phyloP scores from a whole-genome alignment of 257 asterid species.

The Verbascum thapsus region DNA sequence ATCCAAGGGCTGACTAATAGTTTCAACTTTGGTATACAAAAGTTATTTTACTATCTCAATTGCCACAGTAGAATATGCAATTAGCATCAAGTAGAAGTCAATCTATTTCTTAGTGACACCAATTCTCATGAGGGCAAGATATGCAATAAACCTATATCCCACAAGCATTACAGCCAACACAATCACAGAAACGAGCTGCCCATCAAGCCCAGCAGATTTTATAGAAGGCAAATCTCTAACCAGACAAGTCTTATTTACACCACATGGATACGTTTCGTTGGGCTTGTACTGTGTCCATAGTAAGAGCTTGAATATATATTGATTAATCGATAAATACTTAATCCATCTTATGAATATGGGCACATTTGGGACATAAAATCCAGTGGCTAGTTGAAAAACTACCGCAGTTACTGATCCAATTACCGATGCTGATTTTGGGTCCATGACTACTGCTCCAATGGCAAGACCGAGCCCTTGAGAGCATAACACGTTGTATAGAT shows the following conservation, averaged over 20 bases:
- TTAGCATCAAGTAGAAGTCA: not conserved
- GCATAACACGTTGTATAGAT: slow-evolving; percentile 42
- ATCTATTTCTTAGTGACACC: slow-evolving; percentile 45
- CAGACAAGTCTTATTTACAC: slow-evolving; percentile 33
- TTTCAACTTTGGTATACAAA: too few relatives aligned
- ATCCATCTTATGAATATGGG: slow-evolving; percentile 55
- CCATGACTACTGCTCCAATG: slow-evolving; percentile 58
- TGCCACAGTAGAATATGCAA: not conserved
- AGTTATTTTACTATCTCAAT: not conserved
- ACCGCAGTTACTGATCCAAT: slow-evolving; percentile 48
- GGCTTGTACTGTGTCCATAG: slow-evolving; percentile 43
- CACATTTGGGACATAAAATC: slow-evolving; percentile 51
- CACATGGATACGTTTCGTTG: slow-evolving; percentile 49
- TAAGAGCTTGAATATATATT: slow-evolving; percentile 49
- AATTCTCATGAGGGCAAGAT: slow-evolving; percentile 54
- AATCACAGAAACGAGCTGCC: slow-evolving; percentile 28
- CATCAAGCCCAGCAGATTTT: slow-evolving; percentile 44
- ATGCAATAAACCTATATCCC: slow-evolving; percentile 52
- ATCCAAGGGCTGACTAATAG: too few relatives aligned
- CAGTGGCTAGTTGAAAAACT: slow-evolving; percentile 46
- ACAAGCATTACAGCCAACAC: slow-evolving; percentile 57
- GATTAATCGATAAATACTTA: slow-evolving; percentile 48
- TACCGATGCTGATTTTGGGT: slow-evolving; percentile 40
- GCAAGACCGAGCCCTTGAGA: slow-evolving; percentile 66
- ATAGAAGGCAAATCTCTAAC: slow-evolving; percentile 51